These are phyloP conservation scores for Talaromyces sp. DNA, from an alignment of 2,329 filamentous ascomycete genomes.

Conservation along the genomic window DNA sequence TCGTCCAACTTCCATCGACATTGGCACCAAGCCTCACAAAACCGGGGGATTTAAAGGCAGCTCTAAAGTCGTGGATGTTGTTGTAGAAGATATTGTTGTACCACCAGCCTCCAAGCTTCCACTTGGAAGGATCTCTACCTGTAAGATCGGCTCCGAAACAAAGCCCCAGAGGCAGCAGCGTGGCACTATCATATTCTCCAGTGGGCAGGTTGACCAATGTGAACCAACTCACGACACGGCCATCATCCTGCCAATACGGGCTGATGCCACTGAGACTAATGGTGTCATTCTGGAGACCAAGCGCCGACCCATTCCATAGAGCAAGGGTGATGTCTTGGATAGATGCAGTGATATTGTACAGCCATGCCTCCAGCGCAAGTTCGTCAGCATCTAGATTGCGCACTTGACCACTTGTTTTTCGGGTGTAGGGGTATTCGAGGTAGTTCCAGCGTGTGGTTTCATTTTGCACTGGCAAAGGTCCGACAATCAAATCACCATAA, in stretches of 20 bases:
- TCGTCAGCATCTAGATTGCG: neutral
- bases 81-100: neutral
- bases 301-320: constrained; percentile 4
- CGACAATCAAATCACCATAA: constrained; percentile 2
- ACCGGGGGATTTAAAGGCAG: neutral
- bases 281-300: constrained; percentile 10
- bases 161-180: neutral
- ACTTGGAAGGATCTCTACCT: neutral
- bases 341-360: constrained; percentile 5
- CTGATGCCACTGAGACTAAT: constrained; percentile 5
- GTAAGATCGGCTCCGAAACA: neutral
- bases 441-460: neutral
- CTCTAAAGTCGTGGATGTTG: neutral
- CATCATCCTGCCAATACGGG: constrained; percentile 5
- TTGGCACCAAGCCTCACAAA: neutral
- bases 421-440: neutral
- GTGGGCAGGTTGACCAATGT: neutral
- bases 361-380: neutral
- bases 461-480: constrained; percentile 4
- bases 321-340: constrained; percentile 8
- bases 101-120: neutral
- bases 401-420: neutral
- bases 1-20: neutral
- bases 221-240: neutral
- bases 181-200: neutral